A percentile compares a stretch with the other conserved stretches of the same genome.
Evolutionary conservation across 176 grass and related monocot species (phyloP).

Genomic region (Echinochloa phyllopogon): DNA sequence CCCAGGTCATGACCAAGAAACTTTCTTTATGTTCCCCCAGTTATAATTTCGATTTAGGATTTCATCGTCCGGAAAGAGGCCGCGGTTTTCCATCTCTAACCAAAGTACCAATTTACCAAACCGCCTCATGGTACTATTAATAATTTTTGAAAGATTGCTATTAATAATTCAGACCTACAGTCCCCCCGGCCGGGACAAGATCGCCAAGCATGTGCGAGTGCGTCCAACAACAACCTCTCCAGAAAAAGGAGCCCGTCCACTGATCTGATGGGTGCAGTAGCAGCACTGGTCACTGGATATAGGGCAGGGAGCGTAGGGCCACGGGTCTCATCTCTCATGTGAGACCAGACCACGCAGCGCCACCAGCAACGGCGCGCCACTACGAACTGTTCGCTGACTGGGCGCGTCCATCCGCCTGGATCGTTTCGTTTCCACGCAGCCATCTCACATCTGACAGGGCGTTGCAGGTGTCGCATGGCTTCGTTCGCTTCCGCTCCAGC

Average conservation of each 20-base stretch:
- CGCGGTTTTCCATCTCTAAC: neutral
- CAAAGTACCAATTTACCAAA: too few relatives aligned
- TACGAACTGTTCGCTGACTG: neutral
- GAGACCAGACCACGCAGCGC: neutral
- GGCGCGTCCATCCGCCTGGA: conserved; percentile 9
- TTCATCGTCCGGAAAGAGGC: neutral
- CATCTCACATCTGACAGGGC: conserved; percentile 15
- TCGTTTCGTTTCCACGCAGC: neutral
- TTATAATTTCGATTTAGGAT: neutral
- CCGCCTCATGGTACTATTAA: neutral
- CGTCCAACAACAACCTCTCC: neutral
- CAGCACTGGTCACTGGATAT: neutral
- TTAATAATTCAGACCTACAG: neutral
- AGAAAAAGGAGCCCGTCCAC: neutral
- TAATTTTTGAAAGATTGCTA: too few relatives aligned
- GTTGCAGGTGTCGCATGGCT: neutral
- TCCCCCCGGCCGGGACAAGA: neutral
- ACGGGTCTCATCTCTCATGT: conserved; percentile 8
- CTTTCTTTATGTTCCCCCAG: neutral
- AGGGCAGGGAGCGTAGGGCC: neutral
- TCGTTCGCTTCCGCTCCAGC: neutral
- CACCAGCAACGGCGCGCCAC: conserved; percentile 1
- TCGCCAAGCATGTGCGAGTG: neutral
- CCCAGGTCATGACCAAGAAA: neutral
- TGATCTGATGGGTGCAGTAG: neutral